phyloP scores from a whole-genome alignment of 768 basidiomycete species.

The Daedaleopsis sinensis region DNA sequence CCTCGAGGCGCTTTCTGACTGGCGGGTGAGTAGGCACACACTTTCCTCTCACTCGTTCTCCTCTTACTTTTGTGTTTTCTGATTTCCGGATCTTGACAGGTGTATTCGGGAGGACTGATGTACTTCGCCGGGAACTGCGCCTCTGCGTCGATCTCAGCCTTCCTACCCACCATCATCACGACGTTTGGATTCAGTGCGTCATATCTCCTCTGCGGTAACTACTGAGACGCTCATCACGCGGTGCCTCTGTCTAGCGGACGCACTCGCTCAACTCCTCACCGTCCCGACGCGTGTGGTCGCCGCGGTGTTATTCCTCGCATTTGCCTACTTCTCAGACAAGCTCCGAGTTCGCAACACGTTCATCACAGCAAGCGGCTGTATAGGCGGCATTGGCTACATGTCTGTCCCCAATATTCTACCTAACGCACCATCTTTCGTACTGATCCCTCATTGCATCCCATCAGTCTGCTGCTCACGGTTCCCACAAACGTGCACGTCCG shows the following conservation, averaged over 20 bases:
- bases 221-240: not conserved
- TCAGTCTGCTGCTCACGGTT: slow-evolving; percentile 59
- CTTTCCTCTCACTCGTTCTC: not conserved
- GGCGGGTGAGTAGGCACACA: slow-evolving; percentile 41
- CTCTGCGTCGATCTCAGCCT: slow-evolving; percentile 79
- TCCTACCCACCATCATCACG: slow-evolving; percentile 79
- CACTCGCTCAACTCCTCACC: slow-evolving; percentile 70
- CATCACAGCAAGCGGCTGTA: slow-evolving; percentile 45
- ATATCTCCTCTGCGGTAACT: not conserved
- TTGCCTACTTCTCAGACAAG: slow-evolving; percentile 67
- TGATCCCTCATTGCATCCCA: too few species aligned
- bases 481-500: slow-evolving; percentile 57
- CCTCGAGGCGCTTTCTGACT: slow-evolving; percentile 64
- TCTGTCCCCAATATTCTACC: slow-evolving; percentile 42
- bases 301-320: slow-evolving; percentile 56
- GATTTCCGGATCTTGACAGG: slow-evolving; percentile 33
- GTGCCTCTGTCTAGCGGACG: slow-evolving; percentile 48
- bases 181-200: slow-evolving; percentile 72
- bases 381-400: slow-evolving; percentile 68
- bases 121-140: slow-evolving; percentile 81
- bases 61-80: not conserved
- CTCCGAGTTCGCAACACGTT: slow-evolving; percentile 61
- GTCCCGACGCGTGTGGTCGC: slow-evolving; percentile 84
- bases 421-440: too few species aligned
- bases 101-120: slow-evolving; percentile 68